Conservation (phyloP, 768 basidiomycete species). For the Trametes cingulata region DNA sequence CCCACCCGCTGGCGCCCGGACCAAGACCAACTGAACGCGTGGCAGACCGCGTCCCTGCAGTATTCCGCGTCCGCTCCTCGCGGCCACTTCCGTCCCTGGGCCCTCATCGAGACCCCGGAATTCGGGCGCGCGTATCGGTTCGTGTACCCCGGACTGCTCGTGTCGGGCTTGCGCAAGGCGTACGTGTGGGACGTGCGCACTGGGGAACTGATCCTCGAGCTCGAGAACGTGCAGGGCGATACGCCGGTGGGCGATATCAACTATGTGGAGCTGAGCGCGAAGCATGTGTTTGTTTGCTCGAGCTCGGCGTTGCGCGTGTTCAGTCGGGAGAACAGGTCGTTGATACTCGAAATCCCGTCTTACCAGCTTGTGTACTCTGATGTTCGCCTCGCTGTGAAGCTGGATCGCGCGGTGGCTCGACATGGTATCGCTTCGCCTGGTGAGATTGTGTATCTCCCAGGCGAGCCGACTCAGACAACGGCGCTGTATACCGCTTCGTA, state of each 20-base stretch:
- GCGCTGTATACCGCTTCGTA: conserved; percentile 17
- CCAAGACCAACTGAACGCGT: conserved; percentile 32
- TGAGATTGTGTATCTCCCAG: conserved; percentile 3
- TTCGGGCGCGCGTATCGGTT: conserved; percentile 59
- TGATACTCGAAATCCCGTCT: conserved; percentile 40
- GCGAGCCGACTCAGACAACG: conserved; percentile 2
- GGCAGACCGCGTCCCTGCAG: conserved; percentile 22
- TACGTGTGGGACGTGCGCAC: conserved; percentile 66
- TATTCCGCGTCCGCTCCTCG: conserved; percentile 23
- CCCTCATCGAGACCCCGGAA: conserved; percentile 50
- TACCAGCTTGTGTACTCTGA: conserved; percentile 7
- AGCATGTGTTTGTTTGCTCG: conserved; percentile 63
- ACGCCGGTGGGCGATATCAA: conserved; percentile 42
- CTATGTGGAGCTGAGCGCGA: conserved; percentile 66
- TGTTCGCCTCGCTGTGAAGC: conserved; percentile 4
- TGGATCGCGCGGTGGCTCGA: not conserved
- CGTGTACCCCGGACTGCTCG: conserved; percentile 65
- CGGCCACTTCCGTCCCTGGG: conserved; percentile 67
- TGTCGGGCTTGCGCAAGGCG: conserved; percentile 44
- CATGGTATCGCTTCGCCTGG: not conserved
- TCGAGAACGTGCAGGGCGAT: conserved; percentile 41
- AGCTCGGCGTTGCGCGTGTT: conserved; percentile 51
- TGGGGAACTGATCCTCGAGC: conserved; percentile 48
- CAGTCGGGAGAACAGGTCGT: conserved; percentile 45
- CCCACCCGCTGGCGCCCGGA: conserved; percentile 11